Conservation (phyloP, 768 basidiomycete genomes). For the Leccinum broughii region DNA sequence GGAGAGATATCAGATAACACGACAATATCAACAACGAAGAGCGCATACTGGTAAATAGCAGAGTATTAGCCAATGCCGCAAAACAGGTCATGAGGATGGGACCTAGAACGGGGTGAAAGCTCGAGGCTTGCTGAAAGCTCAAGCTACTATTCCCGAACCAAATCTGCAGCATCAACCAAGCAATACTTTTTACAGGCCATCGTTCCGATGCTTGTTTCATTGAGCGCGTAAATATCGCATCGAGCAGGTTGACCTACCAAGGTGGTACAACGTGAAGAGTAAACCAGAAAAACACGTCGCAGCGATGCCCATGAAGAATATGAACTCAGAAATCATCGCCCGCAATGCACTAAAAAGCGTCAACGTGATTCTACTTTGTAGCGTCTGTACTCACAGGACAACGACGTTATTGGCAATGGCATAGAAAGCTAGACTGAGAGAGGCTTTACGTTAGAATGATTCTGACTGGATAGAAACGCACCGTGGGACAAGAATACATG, state of each 20-base stretch:
- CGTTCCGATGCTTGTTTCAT: conserved; percentile 29
- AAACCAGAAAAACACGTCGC: conserved; percentile 81
- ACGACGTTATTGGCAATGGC: conserved; percentile 77
- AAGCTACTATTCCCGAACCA: conserved; percentile 83
- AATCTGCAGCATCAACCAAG: conserved; percentile 85
- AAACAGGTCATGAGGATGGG: conserved; percentile 80
- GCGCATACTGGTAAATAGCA: conserved; percentile 73
- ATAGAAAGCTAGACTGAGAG: conserved; percentile 70
- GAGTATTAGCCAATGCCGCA: conserved; percentile 75
- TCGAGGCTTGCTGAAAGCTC: conserved; percentile 53
- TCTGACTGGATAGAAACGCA: conserved; percentile 26
- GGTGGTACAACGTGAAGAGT: conserved; percentile 51
- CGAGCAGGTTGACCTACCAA: conserved; percentile 36
- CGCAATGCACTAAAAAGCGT: conserved; percentile 59
- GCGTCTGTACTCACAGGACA: conserved; percentile 55
- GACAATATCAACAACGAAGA: conserved; percentile 1
- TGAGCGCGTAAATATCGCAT: conserved; percentile 26
- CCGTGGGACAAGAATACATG: conserved; percentile 85
- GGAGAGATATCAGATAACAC: conserved; percentile 2
- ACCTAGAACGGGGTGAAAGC: conserved; percentile 70
- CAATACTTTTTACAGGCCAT: conserved; percentile 49
- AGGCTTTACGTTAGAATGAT: conserved; percentile 1
- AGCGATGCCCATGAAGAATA: conserved; percentile 78
- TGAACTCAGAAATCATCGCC: conserved; percentile 79
- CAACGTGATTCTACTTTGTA: conserved; percentile 1